Base-by-base conservation (phyloP, 108 stramenopile genomes). In the Pseudonitzschia multistriata region DNA sequence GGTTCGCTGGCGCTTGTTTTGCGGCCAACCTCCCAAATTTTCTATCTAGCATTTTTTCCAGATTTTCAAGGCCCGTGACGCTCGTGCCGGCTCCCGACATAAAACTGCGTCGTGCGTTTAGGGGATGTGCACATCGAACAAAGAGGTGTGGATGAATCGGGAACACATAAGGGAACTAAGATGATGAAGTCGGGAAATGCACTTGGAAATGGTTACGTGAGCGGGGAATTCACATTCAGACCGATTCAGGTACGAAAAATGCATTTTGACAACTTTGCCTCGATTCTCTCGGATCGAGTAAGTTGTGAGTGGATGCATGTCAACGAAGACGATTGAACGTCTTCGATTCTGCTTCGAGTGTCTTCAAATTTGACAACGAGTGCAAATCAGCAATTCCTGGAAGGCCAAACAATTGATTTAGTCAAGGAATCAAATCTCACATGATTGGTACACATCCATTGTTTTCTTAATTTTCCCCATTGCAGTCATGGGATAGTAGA, bases 161-260 rank as follows among this genome's bases (percentile, higher is more conserved):
- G 50, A 52, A 25, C 21, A 24, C 22, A 52, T 7, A 8, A 19
- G 50, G 25, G 50, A 25, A 25, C 21, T 7, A 22, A 22, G 21
- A 52, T 52, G 19, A 71, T 62, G 42, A 75, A 31, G 74, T 39
- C 68, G 33, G 49, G 62, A 68, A 29, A 67, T 30, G 27, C 74
- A 60, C 67, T 62, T 24, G 67, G 28, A 45, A 22, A 67, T 35
- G 66, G 67, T 37, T 53, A 33, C 61, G 47, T 66, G 33, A 62
- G 59, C 37, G 71, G 74, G 28, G 79, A 80, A 31, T 88, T 79
- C 39, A 82, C 82, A 56, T 88, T 88, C 77, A 88, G 83, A 72
- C 85, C 85, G 61, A 86, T 86, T 81, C 82, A 83, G 82, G 85
- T 86, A 77, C 61, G 85, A 36, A 6, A n/a, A 36, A 2, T 52